These are phyloP conservation scores for California macrophylla DNA, from an alignment of 441 rosid genomes.

Conservation along the genomic window DNA sequence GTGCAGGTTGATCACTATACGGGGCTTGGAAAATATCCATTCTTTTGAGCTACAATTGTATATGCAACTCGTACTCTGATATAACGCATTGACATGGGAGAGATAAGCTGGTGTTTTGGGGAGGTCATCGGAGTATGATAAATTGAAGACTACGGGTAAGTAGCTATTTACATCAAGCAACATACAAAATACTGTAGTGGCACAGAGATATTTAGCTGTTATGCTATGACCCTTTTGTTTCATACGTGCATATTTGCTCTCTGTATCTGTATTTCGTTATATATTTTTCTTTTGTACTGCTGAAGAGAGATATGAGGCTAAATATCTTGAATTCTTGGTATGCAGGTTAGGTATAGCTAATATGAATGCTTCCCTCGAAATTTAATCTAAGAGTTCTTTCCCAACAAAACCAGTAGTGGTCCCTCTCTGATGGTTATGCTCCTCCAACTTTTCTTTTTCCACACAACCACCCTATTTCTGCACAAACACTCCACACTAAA, in stretches of 20 bases:
- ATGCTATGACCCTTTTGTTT: neutral
- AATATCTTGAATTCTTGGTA: too few species aligned
- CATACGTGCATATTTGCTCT: neutral
- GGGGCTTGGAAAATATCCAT: neutral
- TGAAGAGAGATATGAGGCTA: neutral
- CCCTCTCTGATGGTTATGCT: conserved; percentile 23
- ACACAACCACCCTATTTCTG: conserved; percentile 23
- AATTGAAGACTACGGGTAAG: too few species aligned
- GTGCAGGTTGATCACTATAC: neutral
- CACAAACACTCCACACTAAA: conserved; percentile 9
- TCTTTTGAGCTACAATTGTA: conserved; percentile 43
- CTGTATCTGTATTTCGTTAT: neutral
- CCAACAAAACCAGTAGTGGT: neutral
- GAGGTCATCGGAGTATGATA: too few species aligned
- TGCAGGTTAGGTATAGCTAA: too few species aligned
- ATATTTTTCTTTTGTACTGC: neutral
- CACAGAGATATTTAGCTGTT: too few species aligned
- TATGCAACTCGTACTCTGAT: conserved; percentile 53
- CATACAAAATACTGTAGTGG: too few species aligned
- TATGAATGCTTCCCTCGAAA: too few species aligned
- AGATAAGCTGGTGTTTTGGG: conserved; percentile 39
- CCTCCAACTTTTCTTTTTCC: conserved; percentile 29
- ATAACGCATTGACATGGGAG: conserved; percentile 63
- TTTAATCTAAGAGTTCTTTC: too few species aligned
- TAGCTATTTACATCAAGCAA: too few species aligned